phyloP scores from a whole-genome alignment of 2,329 filamentous ascomycete genomes.

The Aspergillus fijiensis region DNA sequence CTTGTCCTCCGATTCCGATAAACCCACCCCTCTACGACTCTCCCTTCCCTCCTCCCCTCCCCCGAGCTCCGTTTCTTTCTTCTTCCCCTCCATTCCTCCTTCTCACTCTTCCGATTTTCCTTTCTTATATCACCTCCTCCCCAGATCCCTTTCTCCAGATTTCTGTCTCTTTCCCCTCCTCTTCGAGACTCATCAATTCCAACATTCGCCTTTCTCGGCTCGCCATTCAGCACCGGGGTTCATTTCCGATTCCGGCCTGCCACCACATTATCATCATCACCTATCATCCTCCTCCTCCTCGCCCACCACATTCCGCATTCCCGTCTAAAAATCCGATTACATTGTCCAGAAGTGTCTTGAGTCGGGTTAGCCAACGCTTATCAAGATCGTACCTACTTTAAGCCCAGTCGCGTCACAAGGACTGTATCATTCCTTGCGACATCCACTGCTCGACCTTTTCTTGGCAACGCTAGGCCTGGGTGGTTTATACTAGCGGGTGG shows the following conservation, averaged over 20 bases:
- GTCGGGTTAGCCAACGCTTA: constrained; percentile 1
- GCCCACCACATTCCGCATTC: constrained; percentile 7
- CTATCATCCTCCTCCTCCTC: background rate
- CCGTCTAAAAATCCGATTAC: constrained; percentile 9
- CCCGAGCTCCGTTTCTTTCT: constrained; percentile 28
- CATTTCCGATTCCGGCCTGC: constrained; percentile 9
- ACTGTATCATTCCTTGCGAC: constrained; percentile 17
- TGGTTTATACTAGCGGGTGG: constrained; percentile 21
- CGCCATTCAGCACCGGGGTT: constrained; percentile 4
- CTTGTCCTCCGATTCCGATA: constrained; percentile 29
- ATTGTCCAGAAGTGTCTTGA: background rate
- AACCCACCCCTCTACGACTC: constrained; percentile 21
- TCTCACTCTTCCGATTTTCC: constrained; percentile 23
- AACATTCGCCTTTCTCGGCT: constrained; percentile 14
- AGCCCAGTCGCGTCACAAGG: constrained; percentile 5
- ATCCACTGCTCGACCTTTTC: constrained; percentile 12
- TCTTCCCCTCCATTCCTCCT: constrained; percentile 25
- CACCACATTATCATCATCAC: constrained; percentile 2
- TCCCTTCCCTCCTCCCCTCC: constrained; percentile 24
- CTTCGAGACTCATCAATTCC: constrained; percentile 18
- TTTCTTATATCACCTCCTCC: constrained; percentile 29
- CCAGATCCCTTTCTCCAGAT: constrained; percentile 30
- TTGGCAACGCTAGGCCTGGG: constrained; percentile 18
- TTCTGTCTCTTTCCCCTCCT: constrained; percentile 20
- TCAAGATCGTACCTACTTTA: background rate